Evolutionary conservation across 176 grass and related monocot species (phyloP), one percentile per base, ranked within the genome.

Genomic region (Otatea glauca): DNA sequence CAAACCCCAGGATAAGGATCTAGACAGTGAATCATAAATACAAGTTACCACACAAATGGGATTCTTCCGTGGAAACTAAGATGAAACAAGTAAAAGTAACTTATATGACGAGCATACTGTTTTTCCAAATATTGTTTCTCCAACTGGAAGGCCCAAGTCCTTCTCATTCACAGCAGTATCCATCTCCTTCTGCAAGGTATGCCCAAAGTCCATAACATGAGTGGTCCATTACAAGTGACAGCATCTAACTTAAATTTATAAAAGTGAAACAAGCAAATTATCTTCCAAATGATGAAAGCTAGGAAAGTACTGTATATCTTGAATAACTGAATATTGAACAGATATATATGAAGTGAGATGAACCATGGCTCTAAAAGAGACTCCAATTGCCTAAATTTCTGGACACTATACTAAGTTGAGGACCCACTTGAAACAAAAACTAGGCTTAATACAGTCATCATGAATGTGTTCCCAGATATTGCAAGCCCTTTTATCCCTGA

Each of bases 1-100:
- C 96, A 62, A 98, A 98, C 48, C 96, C 96, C 43, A 98, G 86
- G 63, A 98, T 93, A 75, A 92, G 86, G 60, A 98, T 82, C 96
- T 98, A 86, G 15, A 91, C 11, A 64, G 79, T 44, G 65, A 56
- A 80, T 50, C 35, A 60, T 24, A 70, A 58, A 42, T 81, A 86
- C 47, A 84, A 24, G 64, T 60, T 74, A 53, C 12, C 23, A 59
- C 8, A 74, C 37, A 74, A 85, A 72, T 87, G 73, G 16, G 25
- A 78, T 37, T 48, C 35, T 61, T 55, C 41, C 60, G 51, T n/a
- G 2, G 39, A 50, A 77, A 39, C 13, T 79, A 70, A 70, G 15
- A 76, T 81, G 24, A 86, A 75, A 80, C 65, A 83, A 58, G 42
- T 42, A 80, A 61, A 83, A 56, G 49, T 27, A 80, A 61, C 8